These are phyloP conservation scores for Gracilaria gracilis DNA, from an alignment of 23 red algal species.

Conservation along the genomic window DNA sequence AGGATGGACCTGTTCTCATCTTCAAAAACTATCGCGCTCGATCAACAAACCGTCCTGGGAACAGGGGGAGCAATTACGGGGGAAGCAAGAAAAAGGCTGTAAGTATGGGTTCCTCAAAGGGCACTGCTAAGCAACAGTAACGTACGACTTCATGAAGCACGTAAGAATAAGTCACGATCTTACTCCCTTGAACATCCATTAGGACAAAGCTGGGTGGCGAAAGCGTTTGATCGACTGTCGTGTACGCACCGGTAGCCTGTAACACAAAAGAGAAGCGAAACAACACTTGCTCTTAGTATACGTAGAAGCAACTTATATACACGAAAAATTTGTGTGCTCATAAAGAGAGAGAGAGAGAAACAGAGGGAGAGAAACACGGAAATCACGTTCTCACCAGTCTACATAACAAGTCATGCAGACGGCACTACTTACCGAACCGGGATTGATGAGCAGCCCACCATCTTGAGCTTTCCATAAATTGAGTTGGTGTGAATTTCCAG, in stretches of 20 bases:
- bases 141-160: slow-evolving; percentile 55
- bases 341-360: no score
- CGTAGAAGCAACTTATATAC: background rate
- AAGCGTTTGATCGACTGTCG: slow-evolving; percentile 27
- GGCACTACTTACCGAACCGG: slow-evolving; percentile 55
- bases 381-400: no score
- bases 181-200: slow-evolving; percentile 78
- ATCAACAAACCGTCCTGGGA: slow-evolving; percentile 12
- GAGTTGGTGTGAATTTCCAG: slow-evolving; percentile 60
- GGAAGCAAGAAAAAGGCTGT: background rate
- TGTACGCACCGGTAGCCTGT: slow-evolving; percentile 72
- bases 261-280: background rate
- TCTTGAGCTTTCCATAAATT: slow-evolving; percentile 52
- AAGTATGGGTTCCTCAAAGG: background rate
- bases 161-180: slow-evolving; percentile 74
- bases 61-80: background rate
- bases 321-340: background rate
- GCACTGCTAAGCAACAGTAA: background rate
- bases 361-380: no score
- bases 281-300: background rate
- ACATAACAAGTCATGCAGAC: background rate
- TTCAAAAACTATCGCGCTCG: slow-evolving; percentile 4
- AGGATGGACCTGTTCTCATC: background rate
- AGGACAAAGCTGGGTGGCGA: slow-evolving; percentile 73
- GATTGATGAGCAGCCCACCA: slow-evolving; percentile 69